Evolutionary conservation across 1,284 basidiomycete genomes (phyloP), one percentile per base, ranked within the genome.

Genomic region (Leccinum huronense): DNA sequence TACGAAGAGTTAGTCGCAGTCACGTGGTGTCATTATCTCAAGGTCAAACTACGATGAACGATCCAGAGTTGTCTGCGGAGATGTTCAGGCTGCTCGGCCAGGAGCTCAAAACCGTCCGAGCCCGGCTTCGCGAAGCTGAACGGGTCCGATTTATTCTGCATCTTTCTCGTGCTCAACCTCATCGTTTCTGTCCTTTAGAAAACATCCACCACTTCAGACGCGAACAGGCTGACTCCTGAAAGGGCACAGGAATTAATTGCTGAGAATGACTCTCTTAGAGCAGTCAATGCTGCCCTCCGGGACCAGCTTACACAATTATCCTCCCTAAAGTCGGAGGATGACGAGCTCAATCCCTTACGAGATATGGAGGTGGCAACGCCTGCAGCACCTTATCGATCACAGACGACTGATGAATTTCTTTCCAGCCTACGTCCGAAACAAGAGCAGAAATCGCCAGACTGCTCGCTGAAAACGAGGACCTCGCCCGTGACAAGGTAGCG

Each of bases 31-130:
- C 14, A 48, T 13, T 27, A 27, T 27, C 19, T 13, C 1, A 38
- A 38, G 23, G 14, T 38, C 34, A 36, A 36, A 16, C 5, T 38
- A 48, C 42, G 27, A 55, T 9, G 4, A 55, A 27, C 53, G 54
- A 56, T 33, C 54, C 71, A 63, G 74, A 74, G 60, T 31, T 72
- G 3, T 55, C 73, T 42, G 14, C 60, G 9, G 74, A 73, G 7
- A 57, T 68, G 67, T 64, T 73, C 53, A 73, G 70, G 55, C n/a
- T 76, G 11, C 38, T 75, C 19, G 70, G 23, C 4, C 71, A 75
- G 51, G 65, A 73, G 53, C 69, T 76, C 58, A 76, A 73, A 45
- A 23, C 30, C 2, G 67, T 66, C 31, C 65, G 72, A 48, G 63
- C 63, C 34, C 67, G 71, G 38, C 69, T 74, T 58, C 63, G 58